phyloP scores from a whole-genome alignment of 495 filamentous ascomycete species.

The Evernia prunastri region DNA sequence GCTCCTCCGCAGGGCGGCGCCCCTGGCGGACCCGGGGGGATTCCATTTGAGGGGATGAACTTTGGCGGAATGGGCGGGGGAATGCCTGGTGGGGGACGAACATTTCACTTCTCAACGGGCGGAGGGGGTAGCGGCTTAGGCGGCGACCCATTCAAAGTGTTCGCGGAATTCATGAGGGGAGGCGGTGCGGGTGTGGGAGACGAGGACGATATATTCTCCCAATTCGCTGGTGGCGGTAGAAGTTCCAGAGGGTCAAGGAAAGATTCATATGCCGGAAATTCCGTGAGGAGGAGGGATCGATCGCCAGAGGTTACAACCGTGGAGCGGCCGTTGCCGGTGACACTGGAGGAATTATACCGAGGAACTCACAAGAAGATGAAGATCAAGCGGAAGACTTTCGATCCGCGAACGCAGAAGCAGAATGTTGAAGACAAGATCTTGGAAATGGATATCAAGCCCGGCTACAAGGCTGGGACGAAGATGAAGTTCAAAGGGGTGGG shows the following conservation, averaged over 20 bases:
- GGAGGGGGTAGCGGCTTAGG: slow-evolving; percentile 48
- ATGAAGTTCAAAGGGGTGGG: slow-evolving; percentile 95
- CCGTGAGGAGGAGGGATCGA: slow-evolving; percentile 40
- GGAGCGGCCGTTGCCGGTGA: slow-evolving; percentile 72
- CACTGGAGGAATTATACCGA: slow-evolving; percentile 78
- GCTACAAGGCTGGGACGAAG: slow-evolving; percentile 91
- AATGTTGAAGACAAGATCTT: slow-evolving; percentile 81
- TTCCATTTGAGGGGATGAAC: slow-evolving; percentile 47
- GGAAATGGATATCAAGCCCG: slow-evolving; percentile 90
- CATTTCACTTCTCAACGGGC: slow-evolving; percentile 70
- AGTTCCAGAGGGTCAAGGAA: slow-evolving; percentile 32
- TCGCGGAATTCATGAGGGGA: slow-evolving; percentile 66
- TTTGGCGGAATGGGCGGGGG: slow-evolving; percentile 48
- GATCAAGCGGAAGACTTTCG: slow-evolving; percentile 93
- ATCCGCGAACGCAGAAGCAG: slow-evolving; percentile 68
- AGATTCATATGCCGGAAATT: slow-evolving; percentile 27
- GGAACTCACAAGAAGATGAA: slow-evolving; percentile 93
- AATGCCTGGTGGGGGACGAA: slow-evolving; percentile 48
- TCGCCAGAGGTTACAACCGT: slow-evolving; percentile 87
- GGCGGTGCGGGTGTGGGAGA: slow-evolving; percentile 45
- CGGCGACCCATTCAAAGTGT: slow-evolving; percentile 74
- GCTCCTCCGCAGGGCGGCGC: slow-evolving; percentile 50
- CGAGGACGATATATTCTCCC: slow-evolving; percentile 50
- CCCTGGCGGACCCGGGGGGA: slow-evolving; percentile 45
- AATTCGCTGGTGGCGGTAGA: slow-evolving; percentile 39